These are phyloP conservation scores for Agrocybe praecox DNA, from an alignment of 768 basidiomycete genomes.

Conservation along the genomic window DNA sequence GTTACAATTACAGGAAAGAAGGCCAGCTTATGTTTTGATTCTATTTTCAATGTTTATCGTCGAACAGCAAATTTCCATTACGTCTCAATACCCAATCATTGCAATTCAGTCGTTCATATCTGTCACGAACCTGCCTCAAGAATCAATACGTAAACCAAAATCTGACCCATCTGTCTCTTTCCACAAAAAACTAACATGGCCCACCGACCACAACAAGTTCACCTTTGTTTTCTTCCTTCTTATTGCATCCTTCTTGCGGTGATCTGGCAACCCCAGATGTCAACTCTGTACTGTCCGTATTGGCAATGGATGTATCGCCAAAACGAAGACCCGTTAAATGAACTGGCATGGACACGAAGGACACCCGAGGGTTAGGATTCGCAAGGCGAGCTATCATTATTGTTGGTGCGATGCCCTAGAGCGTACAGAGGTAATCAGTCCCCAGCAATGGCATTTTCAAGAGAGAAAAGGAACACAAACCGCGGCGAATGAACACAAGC, in stretches of 20 bases:
- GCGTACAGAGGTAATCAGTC: not conserved
- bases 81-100: too few species aligned
- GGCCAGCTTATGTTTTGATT: too few species aligned
- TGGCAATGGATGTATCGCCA: not conserved
- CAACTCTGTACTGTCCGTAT: slow-evolving; percentile 14
- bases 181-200: too few species aligned
- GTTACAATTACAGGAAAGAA: too few species aligned
- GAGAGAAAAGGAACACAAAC: not conserved
- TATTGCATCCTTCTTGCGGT: not conserved
- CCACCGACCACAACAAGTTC: not conserved
- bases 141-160: too few species aligned
- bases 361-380: not conserved
- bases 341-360: not conserved
- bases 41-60: too few species aligned
- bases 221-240: not conserved
- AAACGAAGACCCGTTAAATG: not conserved
- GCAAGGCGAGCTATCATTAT: not conserved
- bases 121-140: too few species aligned
- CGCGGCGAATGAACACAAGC: not conserved
- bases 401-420: not conserved
- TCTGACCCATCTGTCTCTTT: too few species aligned
- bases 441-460: not conserved
- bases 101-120: too few species aligned
- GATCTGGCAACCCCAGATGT: slow-evolving; percentile 21
- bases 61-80: too few species aligned